Evolutionary conservation across 495 filamentous ascomycete genomes (phyloP).

Genomic region (Annulohypoxylon nitens): DNA sequence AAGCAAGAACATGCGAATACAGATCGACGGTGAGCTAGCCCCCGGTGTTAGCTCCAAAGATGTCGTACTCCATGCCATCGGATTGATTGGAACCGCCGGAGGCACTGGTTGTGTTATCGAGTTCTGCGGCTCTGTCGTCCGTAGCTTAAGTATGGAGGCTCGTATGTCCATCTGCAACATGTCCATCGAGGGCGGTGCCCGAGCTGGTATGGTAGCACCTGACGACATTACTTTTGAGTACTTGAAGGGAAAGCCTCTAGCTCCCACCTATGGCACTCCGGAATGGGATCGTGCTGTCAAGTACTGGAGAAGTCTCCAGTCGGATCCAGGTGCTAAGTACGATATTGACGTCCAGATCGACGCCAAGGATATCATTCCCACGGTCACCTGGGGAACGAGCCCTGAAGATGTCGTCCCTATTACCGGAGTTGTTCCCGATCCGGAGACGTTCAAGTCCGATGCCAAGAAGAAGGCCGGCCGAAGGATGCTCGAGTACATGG

Average conservation of each 20-base stretch:
- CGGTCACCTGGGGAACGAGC: conserved; percentile 96
- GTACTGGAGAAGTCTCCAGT: conserved; percentile 90
- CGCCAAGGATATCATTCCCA: conserved; percentile 91
- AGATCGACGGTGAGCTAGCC: conserved; percentile 91
- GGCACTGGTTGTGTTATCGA: conserved; percentile 96
- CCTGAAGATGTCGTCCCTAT: conserved; percentile 97
- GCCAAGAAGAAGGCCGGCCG: conserved; percentile 81
- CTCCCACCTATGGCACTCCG: conserved; percentile 82
- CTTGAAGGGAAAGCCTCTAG: conserved; percentile 88
- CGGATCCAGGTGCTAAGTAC: conserved; percentile 86
- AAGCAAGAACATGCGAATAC: conserved; percentile 98
- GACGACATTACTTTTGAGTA: conserved; percentile 96
- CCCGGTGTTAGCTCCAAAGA: conserved; percentile 97
- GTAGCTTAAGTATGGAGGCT: conserved; percentile 92
- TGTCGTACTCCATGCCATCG: conserved; percentile 93
- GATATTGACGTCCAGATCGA: conserved; percentile 90
- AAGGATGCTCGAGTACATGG: conserved; percentile 96
- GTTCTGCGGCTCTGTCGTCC: conserved; percentile 94
- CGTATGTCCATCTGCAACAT: conserved; percentile 99
- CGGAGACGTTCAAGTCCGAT: conserved; percentile 84
- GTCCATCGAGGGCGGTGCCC: conserved; percentile 97
- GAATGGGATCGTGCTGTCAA: conserved; percentile 91
- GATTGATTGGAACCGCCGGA: conserved; percentile 93
- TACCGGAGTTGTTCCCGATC: conserved; percentile 87
- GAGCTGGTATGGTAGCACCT: conserved; percentile 96